Conservation (phyloP, 495 filamentous ascomycete genomes). For the Tuber aestivum region DNA sequence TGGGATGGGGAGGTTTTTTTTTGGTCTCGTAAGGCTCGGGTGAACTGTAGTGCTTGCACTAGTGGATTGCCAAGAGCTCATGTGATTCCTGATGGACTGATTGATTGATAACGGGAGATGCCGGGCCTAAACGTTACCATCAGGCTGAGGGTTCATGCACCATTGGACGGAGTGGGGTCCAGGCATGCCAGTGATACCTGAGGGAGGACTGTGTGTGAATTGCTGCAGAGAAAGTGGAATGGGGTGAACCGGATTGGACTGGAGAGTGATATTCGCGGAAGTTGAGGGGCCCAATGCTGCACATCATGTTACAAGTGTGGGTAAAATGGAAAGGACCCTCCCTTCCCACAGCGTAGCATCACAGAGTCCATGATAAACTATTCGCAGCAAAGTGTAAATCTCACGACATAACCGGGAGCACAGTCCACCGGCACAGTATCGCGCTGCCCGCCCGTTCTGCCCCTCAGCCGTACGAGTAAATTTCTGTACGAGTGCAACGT, state of each 20-base stretch:
- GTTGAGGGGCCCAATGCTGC: not conserved
- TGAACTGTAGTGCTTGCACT: not conserved
- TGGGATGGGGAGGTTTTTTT: not conserved
- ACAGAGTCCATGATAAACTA: not conserved
- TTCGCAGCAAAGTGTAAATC: slow-evolving; percentile 2
- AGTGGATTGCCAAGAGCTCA: not conserved
- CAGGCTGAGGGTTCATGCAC: not conserved
- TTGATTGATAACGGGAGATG: not conserved
- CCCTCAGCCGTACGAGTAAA: not conserved
- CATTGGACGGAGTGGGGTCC: not conserved
- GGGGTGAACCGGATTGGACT: not conserved
- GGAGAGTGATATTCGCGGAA: not conserved
- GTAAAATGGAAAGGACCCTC: not conserved
- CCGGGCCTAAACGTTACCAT: not conserved
- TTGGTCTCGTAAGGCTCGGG: not conserved
- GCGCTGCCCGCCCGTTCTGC: not conserved
- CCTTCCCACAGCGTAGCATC: not conserved
- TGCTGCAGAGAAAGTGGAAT: not conserved
- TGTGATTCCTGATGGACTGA: not conserved
- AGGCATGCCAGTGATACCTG: no score
- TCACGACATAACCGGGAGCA: not conserved
- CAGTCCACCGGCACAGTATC: not conserved
- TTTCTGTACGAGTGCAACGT: not conserved
- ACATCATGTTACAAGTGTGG: no score
- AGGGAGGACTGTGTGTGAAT: not conserved